Evolutionary conservation across 257 asterid genomes (phyloP).

Genomic region (Thymus quinquecostatus): DNA sequence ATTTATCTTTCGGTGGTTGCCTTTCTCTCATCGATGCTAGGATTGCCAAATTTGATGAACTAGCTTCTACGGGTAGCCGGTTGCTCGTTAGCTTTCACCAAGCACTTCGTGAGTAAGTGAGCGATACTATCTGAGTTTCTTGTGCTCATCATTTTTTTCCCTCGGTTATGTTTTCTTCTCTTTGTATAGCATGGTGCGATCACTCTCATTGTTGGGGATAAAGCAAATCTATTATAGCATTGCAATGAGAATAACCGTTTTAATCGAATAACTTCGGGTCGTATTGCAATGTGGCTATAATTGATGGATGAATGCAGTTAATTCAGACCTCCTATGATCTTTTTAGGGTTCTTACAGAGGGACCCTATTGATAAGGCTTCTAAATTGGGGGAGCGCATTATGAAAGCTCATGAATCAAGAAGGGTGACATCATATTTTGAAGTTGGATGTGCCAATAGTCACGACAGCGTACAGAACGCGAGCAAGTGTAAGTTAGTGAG

Average conservation of each 20-base stretch:
- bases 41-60: constrained; percentile 65
- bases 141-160: constrained; percentile 8
- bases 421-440: constrained; percentile 63
- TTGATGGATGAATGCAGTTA: constrained; percentile 16
- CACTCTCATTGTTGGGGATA: no score
- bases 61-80: constrained; percentile 53
- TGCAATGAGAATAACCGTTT: neutral
- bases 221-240: no score
- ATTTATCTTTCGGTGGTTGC: neutral
- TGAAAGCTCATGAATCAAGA: constrained; percentile 56
- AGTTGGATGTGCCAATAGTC: constrained; percentile 59
- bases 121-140: neutral
- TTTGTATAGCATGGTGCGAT: neutral
- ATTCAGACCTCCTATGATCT: constrained; percentile 18
- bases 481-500: constrained; percentile 66
- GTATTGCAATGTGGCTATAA: neutral
- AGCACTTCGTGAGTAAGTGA: constrained; percentile 58
- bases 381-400: constrained; percentile 48
- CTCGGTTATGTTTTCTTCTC: neutral
- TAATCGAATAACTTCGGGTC: neutral
- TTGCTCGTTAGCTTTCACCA: constrained; percentile 68
- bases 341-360: constrained; percentile 54
- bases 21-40: constrained; percentile 35
- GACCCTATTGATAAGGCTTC: constrained; percentile 52
- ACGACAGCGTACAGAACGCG: constrained; percentile 51